Base-by-base conservation (phyloP, 352 stramenopile genomes). In the Phytophthora multivora region DNA sequence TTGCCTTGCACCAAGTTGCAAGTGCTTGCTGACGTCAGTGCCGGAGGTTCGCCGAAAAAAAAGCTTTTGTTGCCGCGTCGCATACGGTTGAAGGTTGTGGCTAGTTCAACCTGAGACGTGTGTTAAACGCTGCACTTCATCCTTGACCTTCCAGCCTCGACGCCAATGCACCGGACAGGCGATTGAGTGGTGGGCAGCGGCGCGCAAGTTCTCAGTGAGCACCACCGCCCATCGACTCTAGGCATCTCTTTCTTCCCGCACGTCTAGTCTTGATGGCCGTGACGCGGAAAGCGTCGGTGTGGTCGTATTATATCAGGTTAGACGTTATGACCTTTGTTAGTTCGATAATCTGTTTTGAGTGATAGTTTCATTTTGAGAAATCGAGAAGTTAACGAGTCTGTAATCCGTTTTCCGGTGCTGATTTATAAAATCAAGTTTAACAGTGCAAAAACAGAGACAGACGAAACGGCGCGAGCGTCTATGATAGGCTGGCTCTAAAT, bases 211-310 rank as follows among this genome's bases (percentile, higher is more conserved):
- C 21, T 23, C 21, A 23, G 21, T 23, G 21, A 23, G 21, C n/a
- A 5, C 16, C 48, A 23, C 31, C 5, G 23, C 54, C 43, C 54
- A 55, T 55, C 43, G 43, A 26, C 18, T 16, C 10, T 9, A 3
- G 23, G 15, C 40, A 48, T 53, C 39, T 53, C 39, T 10, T 38
- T 18, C 36, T 51, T 30, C 45, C 28, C 26, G 25, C 2, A 15
- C 4, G 43, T 45, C n/a, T 61, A 23, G 31, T 55, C 53, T 54
- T 41, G 54, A 16, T 38, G 23, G 8, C 16, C 4, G 21, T 63
- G 56, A 64, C 56, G 57, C 48, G 30, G 57, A 59, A 49, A 51
- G 47, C 56, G 56, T 58, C n/a, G 35, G n/a, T 47, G 53, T 42
- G 43, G 35, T 11, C 18, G 46, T 43, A 7, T 31, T 49, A 19